Evolutionary conservation across 345 rosid species (phyloP).

Genomic region (Ricinus communis): DNA sequence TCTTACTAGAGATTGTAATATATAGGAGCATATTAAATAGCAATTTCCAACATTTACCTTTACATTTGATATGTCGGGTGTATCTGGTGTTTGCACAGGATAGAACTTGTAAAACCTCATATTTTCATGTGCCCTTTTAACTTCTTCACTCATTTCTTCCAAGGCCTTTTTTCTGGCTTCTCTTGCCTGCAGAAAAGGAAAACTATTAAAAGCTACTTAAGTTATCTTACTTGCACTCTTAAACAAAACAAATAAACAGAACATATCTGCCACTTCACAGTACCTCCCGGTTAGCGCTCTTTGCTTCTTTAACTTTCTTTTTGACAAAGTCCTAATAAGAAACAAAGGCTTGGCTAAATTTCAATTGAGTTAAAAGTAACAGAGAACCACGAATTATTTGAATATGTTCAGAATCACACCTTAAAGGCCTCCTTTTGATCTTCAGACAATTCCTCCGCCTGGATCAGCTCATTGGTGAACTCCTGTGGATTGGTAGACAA

Average conservation of each 20-base stretch:
- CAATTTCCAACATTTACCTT: constrained; percentile 43
- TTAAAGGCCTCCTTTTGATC: constrained; percentile 88
- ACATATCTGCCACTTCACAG: not conserved
- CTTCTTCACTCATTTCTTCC: constrained; percentile 82
- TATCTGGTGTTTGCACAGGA: constrained; percentile 63
- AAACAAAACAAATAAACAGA: not conserved
- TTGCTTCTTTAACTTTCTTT: constrained; percentile 84
- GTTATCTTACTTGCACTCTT: not conserved
- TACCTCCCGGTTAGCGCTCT: constrained; percentile 86
- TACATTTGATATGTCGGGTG: constrained; percentile 72
- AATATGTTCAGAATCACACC: constrained; percentile 37
- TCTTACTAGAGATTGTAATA: not conserved
- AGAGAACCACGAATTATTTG: constrained; percentile 8
- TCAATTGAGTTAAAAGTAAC: not conserved
- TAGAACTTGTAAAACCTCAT: constrained; percentile 95
- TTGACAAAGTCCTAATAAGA: constrained; percentile 65
- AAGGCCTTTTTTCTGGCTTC: constrained; percentile 77
- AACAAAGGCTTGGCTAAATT: not conserved
- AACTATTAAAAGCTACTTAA: not conserved
- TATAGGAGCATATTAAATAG: not conserved
- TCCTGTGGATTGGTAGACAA: constrained; percentile 47
- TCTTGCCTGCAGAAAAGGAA: constrained; percentile 58
- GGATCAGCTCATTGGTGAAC: constrained; percentile 57
- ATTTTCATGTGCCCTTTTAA: constrained; percentile 54
- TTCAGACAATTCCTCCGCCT: constrained; percentile 62